Conservation (phyloP, 257 asterid genomes). For the Solanum chilense region DNA sequence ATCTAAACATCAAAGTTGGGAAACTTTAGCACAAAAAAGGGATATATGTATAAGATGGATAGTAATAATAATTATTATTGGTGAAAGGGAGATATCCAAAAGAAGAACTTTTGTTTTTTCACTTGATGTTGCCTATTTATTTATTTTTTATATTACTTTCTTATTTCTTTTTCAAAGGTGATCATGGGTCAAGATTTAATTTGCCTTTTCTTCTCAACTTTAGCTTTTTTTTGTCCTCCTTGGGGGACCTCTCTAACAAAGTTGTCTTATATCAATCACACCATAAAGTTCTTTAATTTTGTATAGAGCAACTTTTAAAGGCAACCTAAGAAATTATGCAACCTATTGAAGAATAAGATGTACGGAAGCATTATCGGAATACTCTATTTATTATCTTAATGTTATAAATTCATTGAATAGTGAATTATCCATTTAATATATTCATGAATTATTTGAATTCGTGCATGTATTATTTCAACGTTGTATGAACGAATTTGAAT, state of each 20-base stretch:
- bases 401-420: too few species aligned
- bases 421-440: too few species aligned
- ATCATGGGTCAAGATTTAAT: constrained; percentile 7
- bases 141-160: background rate
- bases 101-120: constrained; percentile 3
- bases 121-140: background rate
- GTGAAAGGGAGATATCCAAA: background rate
- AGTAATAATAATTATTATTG: background rate
- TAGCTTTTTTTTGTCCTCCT: background rate
- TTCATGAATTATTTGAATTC: too few species aligned
- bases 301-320: background rate
- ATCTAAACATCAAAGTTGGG: background rate
- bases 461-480: background rate
- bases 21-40: background rate
- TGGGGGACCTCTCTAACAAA: constrained; percentile 5
- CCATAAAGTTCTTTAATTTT: background rate
- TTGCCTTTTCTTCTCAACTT: constrained; percentile 4
- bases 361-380: background rate
- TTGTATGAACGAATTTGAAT: background rate
- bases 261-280: constrained; percentile 4
- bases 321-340: background rate
- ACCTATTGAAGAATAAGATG: background rate
- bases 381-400: background rate
- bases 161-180: background rate
- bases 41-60: background rate